phyloP scores from a whole-genome alignment of 148 eudicot genomes.

The Nepenthes gracilis region DNA sequence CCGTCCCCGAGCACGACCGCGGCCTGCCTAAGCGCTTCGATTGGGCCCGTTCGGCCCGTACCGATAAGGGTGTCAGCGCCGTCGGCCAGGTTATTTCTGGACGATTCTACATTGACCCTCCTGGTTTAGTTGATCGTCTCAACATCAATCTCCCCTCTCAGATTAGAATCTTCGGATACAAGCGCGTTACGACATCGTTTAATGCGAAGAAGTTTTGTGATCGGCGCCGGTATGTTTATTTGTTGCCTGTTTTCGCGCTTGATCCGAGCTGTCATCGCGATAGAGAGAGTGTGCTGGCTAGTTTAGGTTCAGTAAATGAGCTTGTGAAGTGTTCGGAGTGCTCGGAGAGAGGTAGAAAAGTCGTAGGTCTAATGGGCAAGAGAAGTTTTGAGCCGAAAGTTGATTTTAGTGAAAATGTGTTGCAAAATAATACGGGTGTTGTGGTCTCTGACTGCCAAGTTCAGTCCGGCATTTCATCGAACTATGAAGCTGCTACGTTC shows the following conservation, averaged over 20 bases:
- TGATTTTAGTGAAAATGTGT: too few relatives aligned
- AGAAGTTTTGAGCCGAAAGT: constrained; percentile 12
- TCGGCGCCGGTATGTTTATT: constrained; percentile 72
- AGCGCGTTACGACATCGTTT: constrained; percentile 47
- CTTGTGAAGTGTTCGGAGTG: constrained; percentile 69
- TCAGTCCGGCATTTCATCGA: constrained; percentile 14
- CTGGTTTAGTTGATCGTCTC: constrained; percentile 53
- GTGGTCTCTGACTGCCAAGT: background rate
- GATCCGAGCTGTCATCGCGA: constrained; percentile 65
- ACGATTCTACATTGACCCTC: constrained; percentile 66
- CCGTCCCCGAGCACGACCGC: constrained; percentile 58
- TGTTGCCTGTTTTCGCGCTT: constrained; percentile 81
- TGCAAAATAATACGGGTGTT: background rate
- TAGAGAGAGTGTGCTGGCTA: constrained; percentile 84
- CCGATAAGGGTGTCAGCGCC: constrained; percentile 90
- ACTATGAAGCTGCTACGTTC: constrained; percentile 2
- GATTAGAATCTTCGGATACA: constrained; percentile 63
- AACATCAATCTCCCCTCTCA: constrained; percentile 38
- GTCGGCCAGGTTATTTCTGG: constrained; percentile 92
- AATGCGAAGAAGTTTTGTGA: constrained; percentile 82
- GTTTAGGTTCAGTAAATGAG: constrained; percentile 64
- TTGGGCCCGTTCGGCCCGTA: constrained; percentile 87
- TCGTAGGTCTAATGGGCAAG: constrained; percentile 65
- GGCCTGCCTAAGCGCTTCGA: constrained; percentile 52
- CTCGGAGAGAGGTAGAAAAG: constrained; percentile 84